Percentiles rank a stretch among this genome's conserved stretches.
Conservation (phyloP, 2,329 filamentous ascomycete species). For the Trichoderma sp. region DNA sequence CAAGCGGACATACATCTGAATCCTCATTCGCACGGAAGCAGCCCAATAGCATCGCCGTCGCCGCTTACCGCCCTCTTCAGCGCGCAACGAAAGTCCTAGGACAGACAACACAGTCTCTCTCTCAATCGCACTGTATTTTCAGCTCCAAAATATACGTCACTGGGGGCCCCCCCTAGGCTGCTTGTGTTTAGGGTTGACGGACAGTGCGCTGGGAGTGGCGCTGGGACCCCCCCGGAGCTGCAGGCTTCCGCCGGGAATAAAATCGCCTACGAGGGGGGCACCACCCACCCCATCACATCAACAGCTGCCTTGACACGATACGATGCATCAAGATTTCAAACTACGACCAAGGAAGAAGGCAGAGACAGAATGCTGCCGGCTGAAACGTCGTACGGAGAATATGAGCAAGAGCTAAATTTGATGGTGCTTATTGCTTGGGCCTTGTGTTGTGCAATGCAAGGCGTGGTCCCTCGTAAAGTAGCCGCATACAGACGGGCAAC, state of each 20-base stretch:
- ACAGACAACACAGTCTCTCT: background rate
- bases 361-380: background rate
- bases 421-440: background rate
- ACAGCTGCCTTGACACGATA: conserved; percentile 1
- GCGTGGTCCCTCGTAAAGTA: background rate
- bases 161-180: background rate
- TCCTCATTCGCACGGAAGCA: conserved; percentile 7
- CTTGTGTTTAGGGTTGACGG: conserved; percentile 8
- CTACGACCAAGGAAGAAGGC: conserved; percentile 16
- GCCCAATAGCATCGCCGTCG: background rate
- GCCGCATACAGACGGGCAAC: background rate
- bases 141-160: conserved; percentile 5
- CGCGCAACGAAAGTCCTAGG: background rate
- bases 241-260: conserved; percentile 18
- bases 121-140: background rate
- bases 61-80: background rate
- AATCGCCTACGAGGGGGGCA: conserved; percentile 7
- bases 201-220: conserved; percentile 12
- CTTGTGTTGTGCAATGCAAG: background rate
- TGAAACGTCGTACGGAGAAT: conserved; percentile 11
- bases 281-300: background rate
- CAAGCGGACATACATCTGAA: background rate
- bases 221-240: background rate
- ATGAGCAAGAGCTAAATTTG: conserved; percentile 1
- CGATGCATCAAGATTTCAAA: background rate